Percentiles rank a stretch among this genome's conserved stretches.
These are phyloP conservation scores for Plasmodium inui DNA, from an alignment of 169 alveolate species.

Conservation along the genomic window DNA sequence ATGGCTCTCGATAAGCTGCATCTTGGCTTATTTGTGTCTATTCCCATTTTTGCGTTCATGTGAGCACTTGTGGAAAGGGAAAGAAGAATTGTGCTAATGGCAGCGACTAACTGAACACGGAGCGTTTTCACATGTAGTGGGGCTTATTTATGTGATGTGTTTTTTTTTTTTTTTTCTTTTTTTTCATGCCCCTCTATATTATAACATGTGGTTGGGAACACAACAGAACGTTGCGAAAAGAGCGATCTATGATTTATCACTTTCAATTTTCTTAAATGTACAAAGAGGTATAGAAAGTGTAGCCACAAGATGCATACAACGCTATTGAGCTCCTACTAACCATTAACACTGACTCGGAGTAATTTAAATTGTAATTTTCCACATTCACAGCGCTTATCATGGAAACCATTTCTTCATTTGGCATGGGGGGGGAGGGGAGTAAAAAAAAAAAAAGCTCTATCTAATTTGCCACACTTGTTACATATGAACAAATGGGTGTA, in stretches of 20 bases:
- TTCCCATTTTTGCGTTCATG: not conserved
- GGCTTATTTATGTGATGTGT: not conserved
- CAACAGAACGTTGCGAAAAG: not conserved
- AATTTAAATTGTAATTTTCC: constrained; percentile 49
- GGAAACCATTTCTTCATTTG: constrained; percentile 47
- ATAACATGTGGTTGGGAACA: not conserved
- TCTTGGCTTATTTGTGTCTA: not conserved
- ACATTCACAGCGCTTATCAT: constrained; percentile 27
- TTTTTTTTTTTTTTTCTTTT: not conserved
- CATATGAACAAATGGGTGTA: not conserved
- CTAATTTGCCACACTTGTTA: not conserved
- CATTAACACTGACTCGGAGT: constrained; percentile 52
- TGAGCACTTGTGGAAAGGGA: not conserved
- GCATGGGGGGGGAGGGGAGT: not conserved
- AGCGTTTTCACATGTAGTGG: not conserved
- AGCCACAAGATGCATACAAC: not conserved
- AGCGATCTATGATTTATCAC: not conserved
- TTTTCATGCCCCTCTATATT: not conserved
- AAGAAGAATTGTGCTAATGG: not conserved
- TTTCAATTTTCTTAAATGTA: not conserved
- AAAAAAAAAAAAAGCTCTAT: not conserved
- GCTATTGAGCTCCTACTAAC: not conserved
- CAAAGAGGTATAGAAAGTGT: not conserved
- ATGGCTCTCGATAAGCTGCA: not conserved
- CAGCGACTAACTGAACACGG: not conserved